Percentiles rank a stretch among this genome's conserved stretches.
Conservation (phyloP, 2,329 filamentous ascomycete genomes). For the Daldinia eschscholtzii region DNA sequence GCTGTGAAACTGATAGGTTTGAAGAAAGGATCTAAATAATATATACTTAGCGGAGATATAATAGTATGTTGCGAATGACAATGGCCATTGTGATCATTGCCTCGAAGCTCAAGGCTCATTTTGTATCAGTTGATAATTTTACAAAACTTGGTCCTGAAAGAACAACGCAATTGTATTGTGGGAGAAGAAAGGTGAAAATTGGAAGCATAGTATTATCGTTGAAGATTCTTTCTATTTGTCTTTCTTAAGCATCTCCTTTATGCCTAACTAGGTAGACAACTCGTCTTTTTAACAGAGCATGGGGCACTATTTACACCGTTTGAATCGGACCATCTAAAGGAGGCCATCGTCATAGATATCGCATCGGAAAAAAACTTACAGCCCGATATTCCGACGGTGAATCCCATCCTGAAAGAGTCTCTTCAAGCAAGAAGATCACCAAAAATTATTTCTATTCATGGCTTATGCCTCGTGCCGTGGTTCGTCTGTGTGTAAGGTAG, state of each 20-base stretch:
- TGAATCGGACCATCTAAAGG: not conserved
- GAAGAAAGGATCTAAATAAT: not conserved
- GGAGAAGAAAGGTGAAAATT: not conserved
- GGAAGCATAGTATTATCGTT: too few species aligned
- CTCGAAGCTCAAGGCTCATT: not conserved
- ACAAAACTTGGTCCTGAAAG: not conserved
- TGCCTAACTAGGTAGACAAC: too few species aligned
- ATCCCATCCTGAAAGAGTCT: not conserved
- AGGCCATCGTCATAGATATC: not conserved
- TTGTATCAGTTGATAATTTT: not conserved
- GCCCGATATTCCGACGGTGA: not conserved
- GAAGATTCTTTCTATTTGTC: constrained; percentile 1
- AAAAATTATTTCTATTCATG: not conserved
- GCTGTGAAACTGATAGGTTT: not conserved
- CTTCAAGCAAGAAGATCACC: not conserved
- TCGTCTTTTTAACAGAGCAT: too few species aligned
- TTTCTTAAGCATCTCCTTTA: not conserved
- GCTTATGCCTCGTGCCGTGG: not conserved
- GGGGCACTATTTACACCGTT: not conserved
- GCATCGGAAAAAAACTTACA: not conserved
- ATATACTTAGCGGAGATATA: not conserved
- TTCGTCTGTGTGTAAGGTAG: not conserved
- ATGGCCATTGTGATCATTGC: constrained; percentile 1
- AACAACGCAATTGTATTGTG: not conserved
- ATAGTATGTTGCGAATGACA: not conserved